These are phyloP conservation scores for Trichoderma afroharzianum DNA, from an alignment of 2,329 filamentous ascomycete species.

Conservation along the genomic window DNA sequence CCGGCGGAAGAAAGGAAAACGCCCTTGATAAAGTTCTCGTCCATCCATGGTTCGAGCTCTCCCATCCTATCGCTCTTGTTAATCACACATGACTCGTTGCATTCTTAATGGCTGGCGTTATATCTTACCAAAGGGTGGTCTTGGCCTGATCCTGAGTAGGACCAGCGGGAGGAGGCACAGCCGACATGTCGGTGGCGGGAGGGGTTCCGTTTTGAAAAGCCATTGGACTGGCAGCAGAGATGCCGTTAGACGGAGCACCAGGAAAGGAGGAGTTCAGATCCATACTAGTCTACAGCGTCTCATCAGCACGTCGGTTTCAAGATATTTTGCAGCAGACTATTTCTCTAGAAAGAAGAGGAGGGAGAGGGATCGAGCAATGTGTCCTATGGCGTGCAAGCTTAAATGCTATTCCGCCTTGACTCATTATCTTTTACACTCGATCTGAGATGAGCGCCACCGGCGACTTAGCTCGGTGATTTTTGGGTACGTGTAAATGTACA, in stretches of 20 bases:
- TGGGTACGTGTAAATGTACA: neutral
- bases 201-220: conserved; percentile 39
- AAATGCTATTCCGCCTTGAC: neutral
- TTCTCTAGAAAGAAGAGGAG: neutral
- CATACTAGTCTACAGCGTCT: conserved; percentile 28
- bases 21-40: conserved; percentile 96
- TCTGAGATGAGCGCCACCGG: neutral
- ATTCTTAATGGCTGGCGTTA: neutral
- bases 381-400: neutral
- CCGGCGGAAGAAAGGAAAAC: conserved; percentile 85
- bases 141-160: conserved; percentile 48
- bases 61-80: conserved; percentile 71
- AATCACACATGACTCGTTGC: neutral
- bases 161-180: conserved; percentile 32
- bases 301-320: neutral
- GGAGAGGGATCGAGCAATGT: neutral
- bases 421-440: neutral
- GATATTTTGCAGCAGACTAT: neutral
- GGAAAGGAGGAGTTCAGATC: conserved; percentile 33
- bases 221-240: conserved; percentile 33
- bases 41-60: conserved; percentile 98
- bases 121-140: conserved; percentile 54
- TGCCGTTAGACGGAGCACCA: conserved; percentile 31
- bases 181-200: conserved; percentile 37
- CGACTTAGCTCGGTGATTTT: neutral